Base-by-base conservation (phyloP, 192 early-diverging fungal species). In the Podila clonocystis region DNA sequence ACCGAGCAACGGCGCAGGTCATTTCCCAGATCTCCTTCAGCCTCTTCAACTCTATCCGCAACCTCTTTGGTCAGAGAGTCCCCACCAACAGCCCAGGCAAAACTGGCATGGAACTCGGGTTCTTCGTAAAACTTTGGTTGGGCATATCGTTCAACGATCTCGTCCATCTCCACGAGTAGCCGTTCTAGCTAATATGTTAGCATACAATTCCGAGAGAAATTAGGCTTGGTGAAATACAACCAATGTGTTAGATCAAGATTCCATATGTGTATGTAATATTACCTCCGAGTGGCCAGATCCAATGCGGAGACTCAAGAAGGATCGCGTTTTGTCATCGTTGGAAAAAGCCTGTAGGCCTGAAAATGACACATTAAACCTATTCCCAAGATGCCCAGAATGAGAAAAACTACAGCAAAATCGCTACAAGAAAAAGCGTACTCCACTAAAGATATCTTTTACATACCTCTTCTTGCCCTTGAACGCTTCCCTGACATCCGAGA, bases 61-160 rank as follows among this genome's bases (percentile, higher is more conserved):
- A 49, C 52, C n/a, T 64, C 12, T 24, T 30, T 45, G 41, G 48
- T 52, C 20, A 80, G 57, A 3, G 62, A 38, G 19, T 69, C 71
- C 6, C 77, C 77, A 5, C 77, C 77, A 15, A 80, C n/a, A 5
- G 77, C 77, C 66, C 70, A 80, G 9, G 77, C 77, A 65, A 80
- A 80, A 29, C 77, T 80, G 15, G 77, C 77, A 24, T 80, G 77
- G 38, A 80, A 71, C 67, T 80, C 36, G 9, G 77, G 77, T 19
- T 72, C 31, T 4, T 58, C 31, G 20, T 80, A 80, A 17, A 80
- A 80, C 17, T 62, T 63, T 7, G 77, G 77, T 36, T 80, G 77
- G 4, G 64, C 61, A 62, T 69, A 80, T 28, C 70, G 60, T 29
- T 71, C 30, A 2, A 26, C 70, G 36, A 80, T 80, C 3, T 30